Percentiles rank a stretch among this genome's conserved stretches.
Conservation (phyloP, 768 basidiomycete species). For the Calvatia gigantea region DNA sequence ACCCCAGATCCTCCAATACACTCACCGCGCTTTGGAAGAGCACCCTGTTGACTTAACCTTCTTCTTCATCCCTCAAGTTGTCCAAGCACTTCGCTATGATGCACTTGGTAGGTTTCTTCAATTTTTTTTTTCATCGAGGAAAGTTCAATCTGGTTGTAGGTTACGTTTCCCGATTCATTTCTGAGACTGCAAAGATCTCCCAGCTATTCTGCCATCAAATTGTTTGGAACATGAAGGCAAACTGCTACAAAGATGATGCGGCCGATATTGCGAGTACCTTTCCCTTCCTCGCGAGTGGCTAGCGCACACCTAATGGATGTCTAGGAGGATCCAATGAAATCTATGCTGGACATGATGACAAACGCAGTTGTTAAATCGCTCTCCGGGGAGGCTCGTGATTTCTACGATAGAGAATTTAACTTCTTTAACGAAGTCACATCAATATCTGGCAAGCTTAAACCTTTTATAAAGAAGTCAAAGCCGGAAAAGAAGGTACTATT, state of each 20-base stretch:
- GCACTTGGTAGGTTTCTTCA: slow-evolving; percentile 58
- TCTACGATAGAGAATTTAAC: slow-evolving; percentile 92
- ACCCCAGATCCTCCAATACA: slow-evolving; percentile 89
- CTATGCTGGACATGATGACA: slow-evolving; percentile 86
- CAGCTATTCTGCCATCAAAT: slow-evolving; percentile 99
- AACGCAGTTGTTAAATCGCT: slow-evolving; percentile 76
- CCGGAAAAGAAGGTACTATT: slow-evolving; percentile 86
- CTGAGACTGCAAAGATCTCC: slow-evolving; percentile 95
- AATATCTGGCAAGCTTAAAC: slow-evolving; percentile 96
- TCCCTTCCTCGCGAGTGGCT: background rate
- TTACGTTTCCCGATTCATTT: slow-evolving; percentile 93
- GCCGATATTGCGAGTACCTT: slow-evolving; percentile 66
- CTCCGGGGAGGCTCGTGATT: slow-evolving; percentile 82
- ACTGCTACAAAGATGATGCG: slow-evolving; percentile 89
- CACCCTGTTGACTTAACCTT: slow-evolving; percentile 94
- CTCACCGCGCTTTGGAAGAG: slow-evolving; percentile 90
- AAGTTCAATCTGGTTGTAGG: slow-evolving; percentile 40
- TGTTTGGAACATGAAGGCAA: slow-evolving; percentile 99
- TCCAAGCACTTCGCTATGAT: slow-evolving; percentile 92
- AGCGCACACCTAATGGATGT: slow-evolving; percentile 4
- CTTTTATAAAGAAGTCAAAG: slow-evolving; percentile 92
- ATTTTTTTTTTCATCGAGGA: background rate
- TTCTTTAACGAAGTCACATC: slow-evolving; percentile 98
- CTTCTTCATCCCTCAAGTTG: slow-evolving; percentile 98
- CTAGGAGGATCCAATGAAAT: slow-evolving; percentile 97